Conservation (phyloP, 345 rosid genomes). For the Atalantia buxifolia region DNA sequence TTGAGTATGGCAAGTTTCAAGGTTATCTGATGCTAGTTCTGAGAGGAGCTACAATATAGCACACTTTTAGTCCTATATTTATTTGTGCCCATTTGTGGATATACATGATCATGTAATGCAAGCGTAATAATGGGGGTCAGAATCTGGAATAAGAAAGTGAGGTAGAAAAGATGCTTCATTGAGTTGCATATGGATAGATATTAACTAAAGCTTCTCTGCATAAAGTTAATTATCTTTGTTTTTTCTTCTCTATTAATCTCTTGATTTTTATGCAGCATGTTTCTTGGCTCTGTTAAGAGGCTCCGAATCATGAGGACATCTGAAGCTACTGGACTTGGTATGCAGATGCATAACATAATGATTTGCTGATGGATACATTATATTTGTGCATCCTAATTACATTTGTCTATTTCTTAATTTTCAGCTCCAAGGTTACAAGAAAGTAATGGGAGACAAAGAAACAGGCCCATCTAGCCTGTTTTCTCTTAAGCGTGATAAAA, state of each 20-base stretch:
- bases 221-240: background rate
- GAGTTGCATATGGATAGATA: background rate
- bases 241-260: background rate
- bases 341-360: slow-evolving; percentile 11
- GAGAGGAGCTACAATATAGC: background rate
- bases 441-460: slow-evolving; percentile 25
- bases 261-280: slow-evolving; percentile 58
- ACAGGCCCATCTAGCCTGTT: slow-evolving; percentile 22
- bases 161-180: background rate
- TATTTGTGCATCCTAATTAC: slow-evolving; percentile 5
- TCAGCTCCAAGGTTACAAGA: slow-evolving; percentile 39
- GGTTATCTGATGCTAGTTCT: background rate
- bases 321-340: slow-evolving; percentile 78
- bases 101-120: background rate
- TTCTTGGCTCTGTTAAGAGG: slow-evolving; percentile 70
- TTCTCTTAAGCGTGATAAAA: slow-evolving; percentile 10
- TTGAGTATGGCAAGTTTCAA: background rate
- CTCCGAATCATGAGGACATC: slow-evolving; percentile 81
- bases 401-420: slow-evolving; percentile 12
- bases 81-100: background rate
- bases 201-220: background rate
- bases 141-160: background rate
- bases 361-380: slow-evolving; percentile 11
- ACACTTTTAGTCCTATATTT: background rate
- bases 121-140: background rate